These are phyloP conservation scores for Stagonosporopsis chrysanthemi DNA, from an alignment of 2,329 filamentous ascomycete genomes.

Conservation along the genomic window DNA sequence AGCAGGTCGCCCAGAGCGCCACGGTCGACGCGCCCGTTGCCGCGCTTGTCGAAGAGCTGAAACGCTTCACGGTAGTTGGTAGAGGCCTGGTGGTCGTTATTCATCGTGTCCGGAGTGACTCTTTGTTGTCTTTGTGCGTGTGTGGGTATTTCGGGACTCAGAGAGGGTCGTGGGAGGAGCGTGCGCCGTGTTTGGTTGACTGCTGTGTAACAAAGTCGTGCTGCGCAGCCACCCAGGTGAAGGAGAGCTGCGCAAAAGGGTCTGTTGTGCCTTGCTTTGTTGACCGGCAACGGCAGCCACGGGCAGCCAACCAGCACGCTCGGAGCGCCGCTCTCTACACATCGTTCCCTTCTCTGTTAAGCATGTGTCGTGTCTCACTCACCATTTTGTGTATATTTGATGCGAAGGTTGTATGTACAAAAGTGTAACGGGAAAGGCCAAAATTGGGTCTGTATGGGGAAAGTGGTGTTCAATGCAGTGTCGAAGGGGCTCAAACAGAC, in stretches of 20 bases:
- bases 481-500: slow-evolving; percentile 25
- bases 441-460: slow-evolving; percentile 21
- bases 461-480: slow-evolving; percentile 21
- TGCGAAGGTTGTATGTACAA: slow-evolving; percentile 7
- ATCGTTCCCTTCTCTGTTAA: not conserved
- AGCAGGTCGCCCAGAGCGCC: slow-evolving; percentile 91
- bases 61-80: slow-evolving; percentile 99
- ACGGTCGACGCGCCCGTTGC: slow-evolving; percentile 87
- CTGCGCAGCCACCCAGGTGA: slow-evolving; percentile 2
- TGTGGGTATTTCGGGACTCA: slow-evolving; percentile 9
- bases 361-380: slow-evolving; percentile 15
- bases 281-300: slow-evolving; percentile 24
- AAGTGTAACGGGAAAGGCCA: slow-evolving; percentile 15
- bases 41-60: slow-evolving; percentile 99
- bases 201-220: slow-evolving; percentile 13
- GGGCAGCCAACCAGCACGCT: slow-evolving; percentile 24
- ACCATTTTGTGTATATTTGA: slow-evolving; percentile 27
- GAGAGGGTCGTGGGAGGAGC: slow-evolving; percentile 6
- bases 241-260: slow-evolving; percentile 16
- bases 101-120: slow-evolving; percentile 36
- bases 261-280: slow-evolving; percentile 27
- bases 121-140: slow-evolving; percentile 14
- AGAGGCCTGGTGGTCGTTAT: slow-evolving; percentile 63
- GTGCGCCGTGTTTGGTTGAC: slow-evolving; percentile 10
- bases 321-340: slow-evolving; percentile 12